Conservation (phyloP, 257 asterid genomes). For the Ocimum tenuiflorum region DNA sequence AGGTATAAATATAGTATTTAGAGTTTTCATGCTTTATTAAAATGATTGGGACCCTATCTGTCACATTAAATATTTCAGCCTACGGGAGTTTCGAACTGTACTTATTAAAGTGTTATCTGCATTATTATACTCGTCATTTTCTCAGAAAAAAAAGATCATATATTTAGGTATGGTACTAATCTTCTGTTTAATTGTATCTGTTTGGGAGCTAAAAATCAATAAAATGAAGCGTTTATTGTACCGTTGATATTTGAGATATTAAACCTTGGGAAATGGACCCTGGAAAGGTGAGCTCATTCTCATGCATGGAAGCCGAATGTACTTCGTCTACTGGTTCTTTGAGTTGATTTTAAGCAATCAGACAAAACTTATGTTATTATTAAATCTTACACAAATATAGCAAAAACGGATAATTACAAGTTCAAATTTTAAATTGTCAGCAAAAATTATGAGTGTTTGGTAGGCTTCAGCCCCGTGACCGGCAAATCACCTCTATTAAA, state of each 20-base stretch:
- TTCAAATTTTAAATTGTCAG: too few relatives aligned
- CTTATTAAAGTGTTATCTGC: background rate
- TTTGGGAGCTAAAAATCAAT: too few relatives aligned
- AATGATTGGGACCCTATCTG: background rate
- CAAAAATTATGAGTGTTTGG: too few relatives aligned
- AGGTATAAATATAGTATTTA: background rate
- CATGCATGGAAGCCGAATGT: conserved; percentile 21
- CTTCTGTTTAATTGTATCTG: too few relatives aligned
- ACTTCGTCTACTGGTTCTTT: background rate
- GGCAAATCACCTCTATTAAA: too few relatives aligned
- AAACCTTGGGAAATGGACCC: conserved; percentile 19
- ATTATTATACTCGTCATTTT: too few relatives aligned
- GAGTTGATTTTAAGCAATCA: conserved; percentile 9
- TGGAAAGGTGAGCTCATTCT: conserved; percentile 6
- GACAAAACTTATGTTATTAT: background rate
- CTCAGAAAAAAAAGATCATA: too few relatives aligned
- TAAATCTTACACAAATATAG: too few relatives aligned
- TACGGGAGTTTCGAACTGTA: background rate
- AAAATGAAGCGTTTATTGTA: too few relatives aligned
- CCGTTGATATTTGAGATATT: background rate
- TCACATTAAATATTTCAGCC: background rate
- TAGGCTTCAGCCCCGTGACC: too few relatives aligned
- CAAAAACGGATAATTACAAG: too few relatives aligned
- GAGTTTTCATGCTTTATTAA: background rate
- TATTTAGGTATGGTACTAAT: too few relatives aligned